A percentile compares a stretch with the other conserved stretches of the same genome.
These are phyloP conservation scores for Botrytis pseudocinerea DNA, from an alignment of 2,329 filamentous ascomycete species.

Conservation along the genomic window DNA sequence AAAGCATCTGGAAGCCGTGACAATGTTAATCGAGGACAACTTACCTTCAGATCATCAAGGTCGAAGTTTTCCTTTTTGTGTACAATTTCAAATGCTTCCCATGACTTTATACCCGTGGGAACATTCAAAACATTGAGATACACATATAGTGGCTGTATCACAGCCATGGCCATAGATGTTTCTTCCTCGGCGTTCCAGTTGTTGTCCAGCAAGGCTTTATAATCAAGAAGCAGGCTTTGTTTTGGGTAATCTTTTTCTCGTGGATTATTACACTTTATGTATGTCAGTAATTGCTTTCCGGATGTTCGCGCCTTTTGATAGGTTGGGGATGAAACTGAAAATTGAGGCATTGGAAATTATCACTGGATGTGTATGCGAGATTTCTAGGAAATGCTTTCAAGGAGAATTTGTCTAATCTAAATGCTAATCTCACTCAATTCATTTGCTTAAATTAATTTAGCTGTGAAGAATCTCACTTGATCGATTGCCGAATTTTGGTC, in stretches of 20 bases:
- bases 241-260: neutral
- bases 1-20: neutral
- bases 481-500: neutral
- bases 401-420: neutral
- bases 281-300: neutral
- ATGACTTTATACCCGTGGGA: fast-evolving
- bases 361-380: neutral
- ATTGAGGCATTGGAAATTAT: neutral
- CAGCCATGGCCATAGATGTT: neutral
- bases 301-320: neutral
- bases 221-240: neutral
- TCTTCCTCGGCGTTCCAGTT: neutral
- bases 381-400: neutral
- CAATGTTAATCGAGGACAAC: neutral
- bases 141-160: neutral
- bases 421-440: neutral
- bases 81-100: neutral
- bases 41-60: neutral
- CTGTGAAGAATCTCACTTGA: neutral
- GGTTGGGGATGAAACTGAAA: neutral
- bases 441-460: neutral
- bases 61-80: neutral
- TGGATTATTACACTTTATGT: neutral
- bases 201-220: neutral
- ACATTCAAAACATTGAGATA: neutral